These are phyloP conservation scores for Bruguiera gymnorhiza DNA, from an alignment of 345 rosid genomes.

Conservation along the genomic window DNA sequence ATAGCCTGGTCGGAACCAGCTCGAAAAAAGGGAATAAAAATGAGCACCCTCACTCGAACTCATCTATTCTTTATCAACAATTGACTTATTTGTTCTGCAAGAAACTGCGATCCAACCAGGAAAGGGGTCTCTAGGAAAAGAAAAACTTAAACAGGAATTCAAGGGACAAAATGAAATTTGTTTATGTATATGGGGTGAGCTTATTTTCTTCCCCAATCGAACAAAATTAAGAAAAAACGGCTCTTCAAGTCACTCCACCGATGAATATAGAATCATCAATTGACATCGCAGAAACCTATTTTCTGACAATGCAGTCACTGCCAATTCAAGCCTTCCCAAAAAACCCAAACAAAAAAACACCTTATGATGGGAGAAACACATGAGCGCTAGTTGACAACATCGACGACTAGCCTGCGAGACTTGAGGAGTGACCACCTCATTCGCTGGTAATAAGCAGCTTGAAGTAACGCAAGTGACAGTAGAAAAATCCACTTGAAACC, in stretches of 20 bases:
- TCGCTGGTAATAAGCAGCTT: conserved; percentile 87
- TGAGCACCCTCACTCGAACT: too few relatives aligned
- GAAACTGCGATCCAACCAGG: background rate
- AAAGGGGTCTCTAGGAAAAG: background rate
- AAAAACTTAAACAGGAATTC: background rate
- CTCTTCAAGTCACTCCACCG: conserved; percentile 25
- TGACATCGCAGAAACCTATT: conserved; percentile 26
- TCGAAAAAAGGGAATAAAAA: too few relatives aligned
- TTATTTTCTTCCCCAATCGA: conserved; percentile 39
- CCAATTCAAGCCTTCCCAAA: conserved; percentile 4
- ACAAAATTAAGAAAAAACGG: conserved; percentile 13
- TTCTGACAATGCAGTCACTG: conserved; percentile 33
- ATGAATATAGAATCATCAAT: conserved; percentile 18
- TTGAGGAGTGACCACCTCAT: conserved; percentile 88
- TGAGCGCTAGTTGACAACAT: conserved; percentile 71
- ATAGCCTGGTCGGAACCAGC: too few relatives aligned
- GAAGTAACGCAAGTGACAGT: conserved; percentile 84
- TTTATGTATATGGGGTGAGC: conserved; percentile 21
- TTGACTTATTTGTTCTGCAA: background rate
- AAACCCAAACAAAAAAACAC: background rate
- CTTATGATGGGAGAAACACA: conserved; percentile 6
- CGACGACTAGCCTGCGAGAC: conserved; percentile 81
- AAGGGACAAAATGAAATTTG: background rate
- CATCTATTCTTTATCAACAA: background rate
- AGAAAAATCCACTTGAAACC: conserved; percentile 98